Evolutionary conservation across 2,329 filamentous ascomycete genomes (phyloP), one percentile per base, ranked within the genome.

Genomic region (Colletotrichum lini): DNA sequence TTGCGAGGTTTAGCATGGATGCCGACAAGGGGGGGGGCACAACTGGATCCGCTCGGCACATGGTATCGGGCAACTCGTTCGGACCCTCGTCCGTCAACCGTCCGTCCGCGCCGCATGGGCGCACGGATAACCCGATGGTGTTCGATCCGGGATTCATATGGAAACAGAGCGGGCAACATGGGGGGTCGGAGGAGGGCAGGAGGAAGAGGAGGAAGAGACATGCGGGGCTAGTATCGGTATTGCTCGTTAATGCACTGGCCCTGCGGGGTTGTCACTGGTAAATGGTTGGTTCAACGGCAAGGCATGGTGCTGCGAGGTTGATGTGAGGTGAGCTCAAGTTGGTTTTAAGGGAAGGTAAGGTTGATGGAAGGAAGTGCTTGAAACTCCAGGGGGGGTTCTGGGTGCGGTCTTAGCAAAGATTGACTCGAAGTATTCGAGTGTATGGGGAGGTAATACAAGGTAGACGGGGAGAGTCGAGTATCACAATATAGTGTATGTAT

Each of bases 41-140:
- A 47, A 40, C 54, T 44, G 63, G 44, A 56, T 30, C 52, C 67
- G 42, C 45, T 61, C 67, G 67, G 56, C 67, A 70, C 45, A 67
- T 57, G 67, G 64, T 30, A 61, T 61, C 50, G 59, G 30, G 18
- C 47, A 49, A 61, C 52, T 40, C 44, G 56, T 42, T 58, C 63
- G 56, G 45, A 40, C 49, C 56, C 67, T 58, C 67, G 56, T 70
- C 64, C 45, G 57, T 45, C 23, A 13, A 35, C 57, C 67, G 42
- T 45, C 50, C 63, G 26, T 26, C 18, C 38, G 40, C 57, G 42
- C 42, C 63, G 62, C n/a, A 15, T 18, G 10, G 38, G 40, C 26
- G 42, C 49, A 56, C 23, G 49, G 49, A 42, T 47, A 40, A 50
- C 50, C 58, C 59, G 65, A 59, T 44, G 50, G 21, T 49, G 21